These are phyloP conservation scores for Penicillium verrucosum DNA, from an alignment of 2,329 filamentous ascomycete genomes.

Conservation along the genomic window DNA sequence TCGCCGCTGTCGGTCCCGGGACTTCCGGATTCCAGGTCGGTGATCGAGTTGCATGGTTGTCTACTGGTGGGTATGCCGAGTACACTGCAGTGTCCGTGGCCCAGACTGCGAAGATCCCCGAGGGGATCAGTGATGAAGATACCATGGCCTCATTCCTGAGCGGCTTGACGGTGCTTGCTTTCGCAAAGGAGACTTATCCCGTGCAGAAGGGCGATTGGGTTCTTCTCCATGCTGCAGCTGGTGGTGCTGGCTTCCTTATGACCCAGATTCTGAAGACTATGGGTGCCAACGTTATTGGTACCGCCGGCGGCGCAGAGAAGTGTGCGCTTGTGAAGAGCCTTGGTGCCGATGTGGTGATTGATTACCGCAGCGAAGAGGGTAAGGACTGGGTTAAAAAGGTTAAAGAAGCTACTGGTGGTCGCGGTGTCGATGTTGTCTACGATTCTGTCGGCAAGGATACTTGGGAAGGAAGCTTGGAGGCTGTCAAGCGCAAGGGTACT, in stretches of 20 bases:
- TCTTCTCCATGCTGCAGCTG: conserved; percentile 80
- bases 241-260: conserved; percentile 73
- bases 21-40: conserved; percentile 60
- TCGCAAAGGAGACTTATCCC: conserved; percentile 68
- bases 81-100: conserved; percentile 54
- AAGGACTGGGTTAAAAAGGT: conserved; percentile 75
- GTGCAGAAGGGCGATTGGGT: conserved; percentile 77
- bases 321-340: conserved; percentile 61
- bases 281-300: conserved; percentile 76
- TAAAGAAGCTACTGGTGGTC: conserved; percentile 75
- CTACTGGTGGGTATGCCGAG: conserved; percentile 55
- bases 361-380: conserved; percentile 79
- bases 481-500: conserved; percentile 72
- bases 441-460: conserved; percentile 84
- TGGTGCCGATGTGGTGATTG: conserved; percentile 69
- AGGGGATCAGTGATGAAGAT: conserved; percentile 56
- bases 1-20: conserved; percentile 59
- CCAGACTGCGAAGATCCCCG: conserved; percentile 62
- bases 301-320: conserved; percentile 71
- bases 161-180: conserved; percentile 75
- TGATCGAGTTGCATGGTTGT: conserved; percentile 69
- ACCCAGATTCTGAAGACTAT: conserved; percentile 69
- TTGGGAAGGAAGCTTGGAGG: conserved; percentile 73
- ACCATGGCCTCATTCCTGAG: conserved; percentile 72
- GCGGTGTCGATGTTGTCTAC: conserved; percentile 74